Percentiles rank a stretch among this genome's conserved stretches.
Evolutionary conservation across 2,329 filamentous ascomycete species (phyloP).

Genomic region (Cucurbitaria berberidis): DNA sequence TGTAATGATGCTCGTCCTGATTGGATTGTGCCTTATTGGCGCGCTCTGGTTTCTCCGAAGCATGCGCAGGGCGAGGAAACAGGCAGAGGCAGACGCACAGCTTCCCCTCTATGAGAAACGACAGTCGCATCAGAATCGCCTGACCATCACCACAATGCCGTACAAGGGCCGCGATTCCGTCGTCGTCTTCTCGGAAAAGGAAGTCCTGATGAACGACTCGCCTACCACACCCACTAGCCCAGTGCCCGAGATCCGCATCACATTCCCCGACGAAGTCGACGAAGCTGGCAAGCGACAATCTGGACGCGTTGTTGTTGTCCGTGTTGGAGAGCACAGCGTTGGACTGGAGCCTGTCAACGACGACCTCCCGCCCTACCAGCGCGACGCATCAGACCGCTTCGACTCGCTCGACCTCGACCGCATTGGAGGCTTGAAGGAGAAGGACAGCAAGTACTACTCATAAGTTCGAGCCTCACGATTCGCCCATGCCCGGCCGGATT

Average conservation of each 20-base stretch:
- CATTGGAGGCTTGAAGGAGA: constrained; percentile 94
- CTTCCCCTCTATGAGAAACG: constrained; percentile 73
- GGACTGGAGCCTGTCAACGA: constrained; percentile 84
- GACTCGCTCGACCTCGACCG: constrained; percentile 93
- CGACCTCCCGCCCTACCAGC: constrained; percentile 87
- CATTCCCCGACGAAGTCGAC: constrained; percentile 95
- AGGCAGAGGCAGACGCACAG: constrained; percentile 55
- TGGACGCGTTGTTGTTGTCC: constrained; percentile 88
- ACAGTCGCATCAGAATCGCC: constrained; percentile 60
- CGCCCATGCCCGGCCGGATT: constrained; percentile 26
- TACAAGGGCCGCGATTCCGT: constrained; percentile 68
- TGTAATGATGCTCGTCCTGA: constrained; percentile 77
- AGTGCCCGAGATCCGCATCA: constrained; percentile 95
- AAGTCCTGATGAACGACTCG: constrained; percentile 77
- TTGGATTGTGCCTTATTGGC: constrained; percentile 71
- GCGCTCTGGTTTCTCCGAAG: constrained; percentile 76
- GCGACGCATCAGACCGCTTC: constrained; percentile 78
- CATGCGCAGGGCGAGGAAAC: constrained; percentile 57
- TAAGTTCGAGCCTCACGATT: constrained; percentile 15
- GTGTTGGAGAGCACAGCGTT: constrained; percentile 85
- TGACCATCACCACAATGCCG: constrained; percentile 58
- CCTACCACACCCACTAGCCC: constrained; percentile 76
- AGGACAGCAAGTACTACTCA: constrained; percentile 63
- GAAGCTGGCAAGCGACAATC: constrained; percentile 78
- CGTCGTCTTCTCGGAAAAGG: constrained; percentile 80